Base-by-base conservation (phyloP, 2,329 filamentous ascomycete species). In the Karstenula rhodostoma region DNA sequence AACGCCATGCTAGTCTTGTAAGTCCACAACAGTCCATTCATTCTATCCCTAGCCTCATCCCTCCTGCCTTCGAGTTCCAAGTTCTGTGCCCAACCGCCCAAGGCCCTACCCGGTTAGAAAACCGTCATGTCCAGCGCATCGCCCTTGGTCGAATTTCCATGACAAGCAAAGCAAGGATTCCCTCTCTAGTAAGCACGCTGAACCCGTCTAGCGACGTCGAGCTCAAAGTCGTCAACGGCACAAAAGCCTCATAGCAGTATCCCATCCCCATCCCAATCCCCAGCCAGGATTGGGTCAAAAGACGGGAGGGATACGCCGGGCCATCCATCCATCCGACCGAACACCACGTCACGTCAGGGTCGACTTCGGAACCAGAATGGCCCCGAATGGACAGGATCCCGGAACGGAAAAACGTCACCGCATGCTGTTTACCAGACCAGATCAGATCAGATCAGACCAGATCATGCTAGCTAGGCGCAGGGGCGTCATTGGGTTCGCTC, bases 1-100 rank as follows among this genome's bases (percentile, higher is more conserved):
- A 87, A 90, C 71, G 82, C 92, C n/a, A 87, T 85, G 67, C 85
- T 96, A 64, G 85, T 96, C 82, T 96, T 96, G 92, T 95, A 85
- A 85, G 91, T 87, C 25, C 37, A 58, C 51, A 65, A 64, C 44
- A 6, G 35, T 37, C 27, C 23, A 33, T 47, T 56, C 57, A 35
- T 42, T 57, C 10, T 22, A 35, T 49, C 35, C 23, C 58, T 27
- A 42, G 57, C 33, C 37, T 58, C 55, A 58, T 57, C 25, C 47
- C 27, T 27, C 42, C 12, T 47, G 22, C 32, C 50, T 46, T 33
- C 43, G 29, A 53, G 35, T 47, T 25, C 51, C 44, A n/a, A 44
- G 25, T 43, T 54, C 19, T 32, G 17, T 17, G 37, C 25, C 17
- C 5, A 22, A 43, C 2, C 32, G 44, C 50, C 33, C 17, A 29